phyloP scores from a whole-genome alignment of 129 eudicot genomes.

The Sambucus nigra region DNA sequence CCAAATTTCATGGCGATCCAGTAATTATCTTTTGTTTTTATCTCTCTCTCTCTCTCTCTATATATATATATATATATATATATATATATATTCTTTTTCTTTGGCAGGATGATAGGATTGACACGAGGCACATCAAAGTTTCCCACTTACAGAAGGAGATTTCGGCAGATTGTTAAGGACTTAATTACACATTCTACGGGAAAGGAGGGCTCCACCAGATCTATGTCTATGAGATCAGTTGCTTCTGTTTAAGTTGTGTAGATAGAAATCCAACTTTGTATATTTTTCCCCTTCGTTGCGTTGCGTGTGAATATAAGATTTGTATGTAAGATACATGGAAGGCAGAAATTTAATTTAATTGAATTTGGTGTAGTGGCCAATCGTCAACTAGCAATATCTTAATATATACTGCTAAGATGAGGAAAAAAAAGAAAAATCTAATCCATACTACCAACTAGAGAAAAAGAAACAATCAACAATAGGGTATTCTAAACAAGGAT shows the following conservation, averaged over 20 bases:
- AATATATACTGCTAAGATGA: too few relatives aligned
- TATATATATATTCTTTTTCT: too few relatives aligned
- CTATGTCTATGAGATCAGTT: constrained; percentile 48
- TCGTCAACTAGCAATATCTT: too few relatives aligned
- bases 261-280: not conserved
- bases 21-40: too few relatives aligned
- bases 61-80: too few relatives aligned
- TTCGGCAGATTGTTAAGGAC: constrained; percentile 59
- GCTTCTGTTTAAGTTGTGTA: constrained; percentile 48
- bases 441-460: too few relatives aligned
- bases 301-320: not conserved
- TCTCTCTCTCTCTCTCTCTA: too few relatives aligned
- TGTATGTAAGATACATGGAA: constrained; percentile 6
- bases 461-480: too few relatives aligned
- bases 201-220: constrained; percentile 42
- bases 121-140: constrained; percentile 63
- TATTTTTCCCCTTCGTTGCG: not conserved
- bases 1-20: too few relatives aligned
- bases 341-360: not conserved
- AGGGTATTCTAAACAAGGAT: too few relatives aligned
- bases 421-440: not conserved
- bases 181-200: constrained; percentile 34
- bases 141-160: constrained; percentile 83
- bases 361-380: not conserved
- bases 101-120: constrained; percentile 76